These are phyloP conservation scores for Xanthoconium stramineum DNA, from an alignment of 768 basidiomycete genomes.

Conservation along the genomic window DNA sequence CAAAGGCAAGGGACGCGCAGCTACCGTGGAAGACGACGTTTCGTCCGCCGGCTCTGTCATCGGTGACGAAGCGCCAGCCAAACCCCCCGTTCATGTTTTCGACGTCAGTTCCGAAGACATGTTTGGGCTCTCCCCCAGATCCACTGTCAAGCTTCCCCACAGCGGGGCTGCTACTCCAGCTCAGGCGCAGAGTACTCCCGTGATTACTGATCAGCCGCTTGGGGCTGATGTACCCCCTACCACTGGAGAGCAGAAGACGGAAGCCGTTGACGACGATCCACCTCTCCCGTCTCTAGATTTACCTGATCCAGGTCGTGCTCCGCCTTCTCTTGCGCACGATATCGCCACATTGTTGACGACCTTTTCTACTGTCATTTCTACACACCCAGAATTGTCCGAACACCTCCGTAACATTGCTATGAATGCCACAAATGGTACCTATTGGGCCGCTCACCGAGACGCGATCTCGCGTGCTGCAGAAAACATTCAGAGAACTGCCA, in stretches of 20 bases:
- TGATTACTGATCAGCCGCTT: conserved; percentile 26
- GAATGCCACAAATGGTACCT: conserved; percentile 61
- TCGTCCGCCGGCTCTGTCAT: conserved; percentile 43
- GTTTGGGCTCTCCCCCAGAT: conserved; percentile 19
- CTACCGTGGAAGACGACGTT: conserved; percentile 31
- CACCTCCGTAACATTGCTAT: conserved; percentile 59
- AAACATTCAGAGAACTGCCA: conserved; percentile 46
- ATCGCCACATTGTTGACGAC: conserved; percentile 58
- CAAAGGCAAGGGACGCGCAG: conserved; percentile 40
- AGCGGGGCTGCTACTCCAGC: conserved; percentile 29
- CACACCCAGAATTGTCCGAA: conserved; percentile 72
- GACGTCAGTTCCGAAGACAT: conserved; percentile 34
- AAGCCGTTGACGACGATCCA: conserved; percentile 38
- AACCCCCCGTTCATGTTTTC: conserved; percentile 62
- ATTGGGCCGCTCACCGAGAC: conserved; percentile 66
- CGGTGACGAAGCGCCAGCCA: conserved; percentile 42
- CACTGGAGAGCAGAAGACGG: conserved; percentile 10
- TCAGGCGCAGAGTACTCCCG: conserved; percentile 41
- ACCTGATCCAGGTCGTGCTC: conserved; percentile 21
- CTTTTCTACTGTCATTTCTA: conserved; percentile 50
- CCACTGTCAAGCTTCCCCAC: conserved; percentile 12
- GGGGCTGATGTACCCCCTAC: conserved; percentile 8
- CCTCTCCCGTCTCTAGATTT: conserved; percentile 47
- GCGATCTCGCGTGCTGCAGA: conserved; percentile 56
- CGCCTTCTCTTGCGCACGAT: conserved; percentile 58